Base-by-base conservation (phyloP, 306 rosid species). In the Mimosa pudica region DNA sequence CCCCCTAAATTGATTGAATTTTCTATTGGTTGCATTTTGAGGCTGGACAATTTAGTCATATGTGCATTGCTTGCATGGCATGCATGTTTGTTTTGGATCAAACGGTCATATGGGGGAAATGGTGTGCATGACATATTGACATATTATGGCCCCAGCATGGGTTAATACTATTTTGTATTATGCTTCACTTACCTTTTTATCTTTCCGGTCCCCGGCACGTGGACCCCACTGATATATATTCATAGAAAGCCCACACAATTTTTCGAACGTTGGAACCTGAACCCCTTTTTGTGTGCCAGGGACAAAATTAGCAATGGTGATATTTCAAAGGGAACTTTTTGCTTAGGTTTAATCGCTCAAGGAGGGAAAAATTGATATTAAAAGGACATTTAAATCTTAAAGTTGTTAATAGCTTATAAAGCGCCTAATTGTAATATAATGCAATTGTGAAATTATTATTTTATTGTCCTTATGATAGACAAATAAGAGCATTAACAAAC, bases 141-240 rank as follows among this genome's bases (percentile, higher is more conserved):
- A 51, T 60, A 72, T 71, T 79, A 89, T 87, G 91, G 92, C 61
- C 91, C 90, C 49, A 54, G 78, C 81, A 73, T 83, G 96, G 92
- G 77, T 81, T 11, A 82, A 79, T 74, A 81, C 44, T 79, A 71
- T 82, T 85, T 83, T 82, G 85, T 77, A 84, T 71, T 57, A 20
- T 70, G 11, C 32, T 42, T 47, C 36, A 1, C 42, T 41, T 8
- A 41, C 32, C 47, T 30, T 65, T 77, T 41, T 51, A 7, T 70
- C 14, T 57, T 44, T 77, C 51, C 5, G 51, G 70, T 49, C 45
- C 45, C 32, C 79, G 58, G 60, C 82, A 80, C 38, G 73, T 70
- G 55, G 77, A 9, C 85, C 85, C 74, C 17, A 41, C 8, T 7
- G 10, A 13, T 10, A 18, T 54, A 41, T 36, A 48, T n/a, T 20